Base-by-base conservation (phyloP, 805 yeast genomes). In the Yarrowia sp. region DNA sequence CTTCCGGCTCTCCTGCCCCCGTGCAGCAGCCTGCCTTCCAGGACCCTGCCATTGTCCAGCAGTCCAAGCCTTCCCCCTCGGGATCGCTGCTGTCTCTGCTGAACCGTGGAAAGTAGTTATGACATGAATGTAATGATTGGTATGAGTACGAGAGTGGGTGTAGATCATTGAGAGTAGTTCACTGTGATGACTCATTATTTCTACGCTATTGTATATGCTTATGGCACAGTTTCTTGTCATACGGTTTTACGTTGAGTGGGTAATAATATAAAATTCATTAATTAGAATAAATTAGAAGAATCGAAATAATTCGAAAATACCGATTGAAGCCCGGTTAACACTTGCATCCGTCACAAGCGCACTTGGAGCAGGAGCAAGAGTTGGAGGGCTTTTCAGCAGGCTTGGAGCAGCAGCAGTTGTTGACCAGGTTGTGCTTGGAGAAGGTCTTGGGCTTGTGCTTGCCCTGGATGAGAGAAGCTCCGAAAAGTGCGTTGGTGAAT, bases 1-100 rank as follows among this genome's bases (percentile, higher is more conserved):
- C 49, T 22, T 19, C n/a, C 3, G 46, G 22, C 48, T 55, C 63
- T 8, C 38, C 38, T 11, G 42, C 14, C 22, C 22, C 63, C 40
- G 22, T 26, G 32, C 45, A 19, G 16, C 48, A 41, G 19, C 63
- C 48, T 5, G n/a, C 40, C 2, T 56, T 42, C 65, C 65, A 56
- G 32, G 65, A 59, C 35, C 65, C 65, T 16, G 65, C 65, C 14
- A 59, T 59, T 36, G 52, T 59, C 2, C 65, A 59, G 19, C 52
- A 43, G 52, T 59, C 65, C 42, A 59, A 59, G 38, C 52, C 65
- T 3, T 41, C 63, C 5, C 9, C 63, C 35, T 59, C 65, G 32
- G 65, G 52, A 2, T 43, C 50, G 14, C 16, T 59, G 26, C 15
- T 59, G 52, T 59, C 65, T 2, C 15, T 59, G 52, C 10, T 59